Conservation (phyloP, 192 early-diverging fungal species). For the Helicostylum pulchrum region DNA sequence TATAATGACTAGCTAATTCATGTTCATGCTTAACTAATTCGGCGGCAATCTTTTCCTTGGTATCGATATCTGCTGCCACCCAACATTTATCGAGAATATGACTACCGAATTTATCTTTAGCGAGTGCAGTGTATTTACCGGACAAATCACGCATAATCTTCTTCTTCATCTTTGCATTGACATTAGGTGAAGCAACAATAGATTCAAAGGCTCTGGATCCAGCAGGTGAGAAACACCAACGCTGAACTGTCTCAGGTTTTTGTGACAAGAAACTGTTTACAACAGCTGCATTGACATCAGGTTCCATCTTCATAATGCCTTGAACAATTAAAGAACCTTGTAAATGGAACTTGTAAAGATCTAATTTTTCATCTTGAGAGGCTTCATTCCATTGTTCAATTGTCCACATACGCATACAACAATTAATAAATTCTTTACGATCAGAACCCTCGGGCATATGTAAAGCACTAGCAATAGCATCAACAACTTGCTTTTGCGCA, state of each 20-base stretch:
- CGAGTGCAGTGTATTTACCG: conserved; percentile 57
- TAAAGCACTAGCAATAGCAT: conserved; percentile 53
- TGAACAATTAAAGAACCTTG: conserved; percentile 72
- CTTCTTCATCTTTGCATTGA: conserved; percentile 63
- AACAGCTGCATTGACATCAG: conserved; percentile 55
- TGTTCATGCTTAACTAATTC: conserved; percentile 60
- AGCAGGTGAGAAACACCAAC: conserved; percentile 62
- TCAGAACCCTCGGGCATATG: conserved; percentile 38
- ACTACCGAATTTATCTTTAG: conserved; percentile 71
- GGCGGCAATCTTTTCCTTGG: conserved; percentile 65
- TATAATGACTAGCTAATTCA: conserved; percentile 55
- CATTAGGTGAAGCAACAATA: conserved; percentile 52
- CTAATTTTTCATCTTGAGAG: conserved; percentile 38
- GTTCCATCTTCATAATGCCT: conserved; percentile 56
- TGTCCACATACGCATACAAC: conserved; percentile 60
- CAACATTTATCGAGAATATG: conserved; percentile 81
- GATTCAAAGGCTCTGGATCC: conserved; percentile 75
- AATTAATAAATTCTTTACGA: conserved; percentile 53
- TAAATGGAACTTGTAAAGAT: conserved; percentile 49
- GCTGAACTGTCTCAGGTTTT: conserved; percentile 40
- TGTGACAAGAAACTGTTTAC: conserved; percentile 59
- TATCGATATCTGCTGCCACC: conserved; percentile 65
- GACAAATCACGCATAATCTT: conserved; percentile 58
- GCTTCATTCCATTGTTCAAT: conserved; percentile 40
- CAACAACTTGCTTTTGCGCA: conserved; percentile 58